phyloP scores from a whole-genome alignment of 2,329 filamentous ascomycete genomes.

The Colletotrichum gigasporum region DNA sequence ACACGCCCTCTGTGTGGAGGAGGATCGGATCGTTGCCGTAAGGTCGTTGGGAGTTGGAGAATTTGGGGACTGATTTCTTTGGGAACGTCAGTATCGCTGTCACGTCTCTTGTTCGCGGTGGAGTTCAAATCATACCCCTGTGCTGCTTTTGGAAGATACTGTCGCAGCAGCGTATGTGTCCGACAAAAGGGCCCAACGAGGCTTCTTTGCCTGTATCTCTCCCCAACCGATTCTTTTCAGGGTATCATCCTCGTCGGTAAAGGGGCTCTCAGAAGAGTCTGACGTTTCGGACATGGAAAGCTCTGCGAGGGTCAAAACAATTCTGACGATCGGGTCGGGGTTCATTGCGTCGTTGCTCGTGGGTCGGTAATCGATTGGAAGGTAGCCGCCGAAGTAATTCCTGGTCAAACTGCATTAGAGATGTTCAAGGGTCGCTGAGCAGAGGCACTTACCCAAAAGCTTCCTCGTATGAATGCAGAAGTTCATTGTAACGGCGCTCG shows the following conservation, averaged over 20 bases:
- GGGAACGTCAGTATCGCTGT: not conserved
- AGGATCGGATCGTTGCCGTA: conserved; percentile 33
- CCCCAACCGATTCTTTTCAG: conserved; percentile 34
- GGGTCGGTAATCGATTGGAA: conserved; percentile 35
- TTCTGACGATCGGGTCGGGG: conserved; percentile 34
- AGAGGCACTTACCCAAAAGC: conserved; percentile 24
- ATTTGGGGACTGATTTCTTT: not conserved
- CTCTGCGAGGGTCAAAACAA: conserved; percentile 34
- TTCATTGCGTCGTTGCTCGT: conserved; percentile 29
- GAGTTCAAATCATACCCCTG: not conserved
- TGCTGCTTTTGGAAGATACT: conserved; percentile 10
- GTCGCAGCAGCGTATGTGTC: conserved; percentile 36
- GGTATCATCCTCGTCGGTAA: conserved; percentile 31
- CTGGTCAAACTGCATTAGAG: not conserved
- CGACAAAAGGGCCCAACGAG: conserved; percentile 34
- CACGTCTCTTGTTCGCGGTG: too few relatives aligned
- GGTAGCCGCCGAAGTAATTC: conserved; percentile 34
- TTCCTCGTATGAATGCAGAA: conserved; percentile 34
- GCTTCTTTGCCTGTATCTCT: conserved; percentile 33
- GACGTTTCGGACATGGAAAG: conserved; percentile 28
- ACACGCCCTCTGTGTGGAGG: conserved; percentile 32
- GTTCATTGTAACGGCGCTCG: conserved; percentile 34
- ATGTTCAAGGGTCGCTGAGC: fast-evolving
- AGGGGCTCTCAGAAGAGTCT: conserved; percentile 29
- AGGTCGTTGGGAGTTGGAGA: not conserved